phyloP scores from a whole-genome alignment of 805 yeast genomes.

The Starmerella potacharoeniae region DNA sequence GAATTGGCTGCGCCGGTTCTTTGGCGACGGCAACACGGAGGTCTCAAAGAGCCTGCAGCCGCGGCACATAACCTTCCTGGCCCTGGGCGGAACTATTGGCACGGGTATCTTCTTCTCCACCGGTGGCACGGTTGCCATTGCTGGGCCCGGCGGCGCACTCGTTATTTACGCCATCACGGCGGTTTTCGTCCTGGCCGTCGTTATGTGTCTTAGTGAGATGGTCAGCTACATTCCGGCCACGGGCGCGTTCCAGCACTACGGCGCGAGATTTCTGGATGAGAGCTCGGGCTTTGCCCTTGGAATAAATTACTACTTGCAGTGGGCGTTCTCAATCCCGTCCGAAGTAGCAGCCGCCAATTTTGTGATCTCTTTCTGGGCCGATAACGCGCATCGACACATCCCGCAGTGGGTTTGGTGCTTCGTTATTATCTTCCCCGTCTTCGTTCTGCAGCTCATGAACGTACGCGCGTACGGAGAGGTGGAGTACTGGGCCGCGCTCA shows the following conservation, averaged over 20 bases:
- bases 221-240: slow-evolving; percentile 43
- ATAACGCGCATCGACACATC: slow-evolving; percentile 29
- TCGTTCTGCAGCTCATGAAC: slow-evolving; percentile 40
- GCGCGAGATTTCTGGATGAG: slow-evolving; percentile 49
- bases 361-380: slow-evolving; percentile 36
- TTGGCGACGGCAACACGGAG: slow-evolving; percentile 15
- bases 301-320: slow-evolving; percentile 37
- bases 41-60: slow-evolving; percentile 30
- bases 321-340: slow-evolving; percentile 37
- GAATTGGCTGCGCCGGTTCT: slow-evolving; percentile 3
- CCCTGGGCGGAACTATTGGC: slow-evolving; percentile 67
- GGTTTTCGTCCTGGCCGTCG: slow-evolving; percentile 49
- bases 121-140: slow-evolving; percentile 20
- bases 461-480: slow-evolving; percentile 43
- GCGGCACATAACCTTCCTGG: slow-evolving; percentile 60
- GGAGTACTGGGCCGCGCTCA: slow-evolving; percentile 57
- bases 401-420: slow-evolving; percentile 40
- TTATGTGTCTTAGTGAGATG: slow-evolving; percentile 47
- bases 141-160: slow-evolving; percentile 27
- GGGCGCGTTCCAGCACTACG: slow-evolving; percentile 56
- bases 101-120: slow-evolving; percentile 53
- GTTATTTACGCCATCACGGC: slow-evolving; percentile 34
- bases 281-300: slow-evolving; percentile 54
- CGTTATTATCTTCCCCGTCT: slow-evolving; percentile 37
- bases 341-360: slow-evolving; percentile 37